phyloP scores from a whole-genome alignment of 805 yeast genomes.

The Candida awuae region DNA sequence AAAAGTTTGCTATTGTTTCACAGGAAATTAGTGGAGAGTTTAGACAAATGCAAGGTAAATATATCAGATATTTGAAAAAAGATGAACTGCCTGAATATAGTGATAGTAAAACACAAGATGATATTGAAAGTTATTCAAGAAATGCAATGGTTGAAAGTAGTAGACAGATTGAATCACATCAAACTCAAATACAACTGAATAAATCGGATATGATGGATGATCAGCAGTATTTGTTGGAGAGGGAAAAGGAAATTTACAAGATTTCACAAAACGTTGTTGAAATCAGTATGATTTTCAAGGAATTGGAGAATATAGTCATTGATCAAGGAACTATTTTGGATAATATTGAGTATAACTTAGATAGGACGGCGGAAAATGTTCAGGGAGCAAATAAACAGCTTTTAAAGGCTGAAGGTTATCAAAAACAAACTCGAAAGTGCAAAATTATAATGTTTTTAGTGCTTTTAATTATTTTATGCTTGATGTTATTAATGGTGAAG shows the following conservation, averaged over 20 bases:
- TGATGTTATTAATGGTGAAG: conserved; percentile 63
- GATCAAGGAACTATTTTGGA: conserved; percentile 95
- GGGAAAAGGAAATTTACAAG: conserved; percentile 85
- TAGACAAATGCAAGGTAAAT: conserved; percentile 81
- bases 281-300: conserved; percentile 86
- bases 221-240: conserved; percentile 59
- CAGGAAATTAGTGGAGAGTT: conserved; percentile 73
- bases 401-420: conserved; percentile 68
- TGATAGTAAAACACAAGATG: conserved; percentile 14
- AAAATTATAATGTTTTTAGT: conserved; percentile 70
- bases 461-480: conserved; percentile 61
- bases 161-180: conserved; percentile 35
- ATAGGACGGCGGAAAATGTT: conserved; percentile 68
- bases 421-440: conserved; percentile 85
- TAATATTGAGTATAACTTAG: conserved; percentile 86
- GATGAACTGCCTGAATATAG: conserved; percentile 40
- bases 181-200: conserved; percentile 28
- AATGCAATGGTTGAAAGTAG: conserved; percentile 38
- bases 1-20: conserved; percentile 74
- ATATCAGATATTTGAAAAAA: conserved; percentile 73
- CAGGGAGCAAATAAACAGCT: conserved; percentile 73
- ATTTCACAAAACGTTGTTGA: conserved; percentile 93
- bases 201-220: conserved; percentile 52
- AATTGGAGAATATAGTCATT: conserved; percentile 82
- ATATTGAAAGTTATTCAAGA: conserved; percentile 43